Evolutionary conservation across 805 yeast genomes (phyloP), one percentile per base, ranked within the genome.

Genomic region (Candida germanica): DNA sequence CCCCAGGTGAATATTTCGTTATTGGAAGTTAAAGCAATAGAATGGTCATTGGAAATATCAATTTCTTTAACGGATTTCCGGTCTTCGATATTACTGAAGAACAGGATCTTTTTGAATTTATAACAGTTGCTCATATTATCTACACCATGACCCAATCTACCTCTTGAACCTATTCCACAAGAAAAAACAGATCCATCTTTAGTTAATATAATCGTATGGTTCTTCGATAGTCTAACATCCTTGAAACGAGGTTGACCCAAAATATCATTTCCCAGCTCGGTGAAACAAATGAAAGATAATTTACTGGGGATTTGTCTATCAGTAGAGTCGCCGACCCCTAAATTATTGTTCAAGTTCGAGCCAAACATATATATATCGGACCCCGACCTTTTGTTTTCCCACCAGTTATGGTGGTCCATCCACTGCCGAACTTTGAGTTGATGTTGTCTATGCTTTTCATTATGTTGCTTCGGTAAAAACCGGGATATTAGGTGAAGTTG

Each of bases 1-100:
- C 97, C 97, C 95, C 96, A 89, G 0, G 88, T 59, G 43, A 68
- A 83, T 1, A 87, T 62, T n/a, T 71, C 70, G 25, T 79, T 78
- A 11, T 58, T 46, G 0, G 60, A 49, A 0, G 83, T 73, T 14
- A 84, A 47, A 0, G 74, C 82, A 7, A 87, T 48, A 0, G 86
- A 64, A 51, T 86, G 95, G 48, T 83, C 83, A 47, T 78, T 76
- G 35, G 87, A 79, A 1, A 79, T 54, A 1, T 73, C 75, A 1
- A 78, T 59, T 11, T 53, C 59, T 28, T 38, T 43, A 5, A 59
- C 38, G 2, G 65, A 52, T 18, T 52, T 58, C 5, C 10, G 24
- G 5, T 36, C 37, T 10, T 12, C n/a, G 4, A 13, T 14, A 15
- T 16, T 51, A n/a, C 50, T 43, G 26, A 76, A 59, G 13, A 53